Conservation (phyloP, 2,329 filamentous ascomycete species). For the Colletotrichum tropicicola region DNA sequence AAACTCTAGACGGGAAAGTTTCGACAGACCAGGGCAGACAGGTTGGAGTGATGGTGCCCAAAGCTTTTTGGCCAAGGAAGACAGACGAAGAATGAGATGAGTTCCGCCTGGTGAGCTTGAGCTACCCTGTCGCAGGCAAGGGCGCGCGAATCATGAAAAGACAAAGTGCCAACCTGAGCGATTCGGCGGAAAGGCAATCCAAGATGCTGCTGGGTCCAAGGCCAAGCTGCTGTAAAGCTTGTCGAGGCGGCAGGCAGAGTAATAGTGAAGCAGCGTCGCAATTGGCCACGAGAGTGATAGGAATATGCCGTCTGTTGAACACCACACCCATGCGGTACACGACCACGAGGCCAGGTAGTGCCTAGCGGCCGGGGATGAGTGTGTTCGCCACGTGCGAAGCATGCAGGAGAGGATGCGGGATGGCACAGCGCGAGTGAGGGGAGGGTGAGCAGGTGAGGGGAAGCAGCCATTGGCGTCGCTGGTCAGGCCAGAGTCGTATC, state of each 20-base stretch:
- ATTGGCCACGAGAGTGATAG: not conserved
- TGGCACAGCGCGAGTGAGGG: not conserved
- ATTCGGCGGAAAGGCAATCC: not conserved
- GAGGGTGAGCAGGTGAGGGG: constrained; percentile 4
- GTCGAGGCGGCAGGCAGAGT: not conserved
- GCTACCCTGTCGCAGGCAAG: not conserved
- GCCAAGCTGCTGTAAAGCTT: not conserved
- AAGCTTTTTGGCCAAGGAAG: not conserved
- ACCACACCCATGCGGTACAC: not conserved
- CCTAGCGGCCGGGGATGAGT: constrained; percentile 1
- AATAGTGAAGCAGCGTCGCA: not conserved
- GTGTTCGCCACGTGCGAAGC: constrained; percentile 25
- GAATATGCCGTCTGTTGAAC: constrained; percentile 3
- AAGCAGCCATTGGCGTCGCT: constrained; percentile 7
- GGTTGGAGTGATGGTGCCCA: not conserved
- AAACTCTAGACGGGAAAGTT: constrained; percentile 5
- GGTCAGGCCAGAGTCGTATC: constrained; percentile 5
- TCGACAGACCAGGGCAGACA: not conserved
- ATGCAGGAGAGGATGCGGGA: constrained; percentile 16
- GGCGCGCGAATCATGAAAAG: not conserved
- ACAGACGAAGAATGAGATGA: not conserved
- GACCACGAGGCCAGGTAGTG: not conserved
- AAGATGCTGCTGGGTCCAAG: not conserved
- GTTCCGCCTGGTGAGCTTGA: not conserved
- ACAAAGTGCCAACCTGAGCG: not conserved